phyloP scores from a whole-genome alignment of 148 eudicot genomes.

The Fagopyrum homotropicum region DNA sequence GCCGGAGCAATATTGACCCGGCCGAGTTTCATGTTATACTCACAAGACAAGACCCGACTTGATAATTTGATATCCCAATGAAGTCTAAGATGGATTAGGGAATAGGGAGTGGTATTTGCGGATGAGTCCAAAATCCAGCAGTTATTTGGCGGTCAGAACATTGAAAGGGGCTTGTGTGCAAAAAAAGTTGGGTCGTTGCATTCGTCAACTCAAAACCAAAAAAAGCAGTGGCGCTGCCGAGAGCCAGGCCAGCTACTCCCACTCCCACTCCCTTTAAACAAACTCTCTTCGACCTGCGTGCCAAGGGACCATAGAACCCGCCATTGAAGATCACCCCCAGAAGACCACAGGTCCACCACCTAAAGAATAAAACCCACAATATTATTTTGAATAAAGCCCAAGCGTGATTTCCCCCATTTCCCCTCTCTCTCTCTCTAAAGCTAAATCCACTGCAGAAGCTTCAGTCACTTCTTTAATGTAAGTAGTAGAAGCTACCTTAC shows the following conservation, averaged over 20 bases:
- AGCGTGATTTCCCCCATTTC: slow-evolving; percentile 32
- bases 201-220: background rate
- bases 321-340: background rate
- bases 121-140: background rate
- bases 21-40: too few species aligned
- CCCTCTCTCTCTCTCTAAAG: slow-evolving; percentile 21
- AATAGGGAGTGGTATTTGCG: too few species aligned
- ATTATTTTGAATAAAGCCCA: slow-evolving; percentile 32
- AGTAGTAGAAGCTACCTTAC: background rate
- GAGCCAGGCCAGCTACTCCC: background rate
- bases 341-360: background rate
- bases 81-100: too few species aligned
- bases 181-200: background rate
- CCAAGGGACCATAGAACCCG: background rate
- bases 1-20: too few species aligned
- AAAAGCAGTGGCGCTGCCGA: background rate
- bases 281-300: background rate
- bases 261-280: background rate
- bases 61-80: too few species aligned
- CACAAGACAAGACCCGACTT: too few species aligned
- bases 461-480: background rate
- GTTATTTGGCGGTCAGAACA: background rate
- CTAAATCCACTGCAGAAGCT: slow-evolving; percentile 14
- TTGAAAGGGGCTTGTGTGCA: slow-evolving; percentile 1
- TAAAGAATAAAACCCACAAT: background rate